A percentile compares a stretch with the other conserved stretches of the same genome.
Evolutionary conservation across 495 filamentous ascomycete genomes (phyloP).

Genomic region (Penicillium bialowiezense): DNA sequence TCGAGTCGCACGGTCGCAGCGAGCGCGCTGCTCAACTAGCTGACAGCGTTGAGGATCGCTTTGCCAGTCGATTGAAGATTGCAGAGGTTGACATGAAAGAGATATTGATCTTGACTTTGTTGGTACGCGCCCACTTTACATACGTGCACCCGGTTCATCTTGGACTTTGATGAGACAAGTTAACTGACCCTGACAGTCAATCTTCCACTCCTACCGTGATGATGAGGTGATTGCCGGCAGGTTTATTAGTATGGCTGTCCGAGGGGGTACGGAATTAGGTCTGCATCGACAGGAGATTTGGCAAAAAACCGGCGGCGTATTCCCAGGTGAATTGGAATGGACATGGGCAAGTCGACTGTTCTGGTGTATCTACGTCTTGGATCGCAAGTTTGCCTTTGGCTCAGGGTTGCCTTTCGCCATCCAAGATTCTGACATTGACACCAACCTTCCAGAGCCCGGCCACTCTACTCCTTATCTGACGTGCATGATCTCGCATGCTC

Average conservation of each 20-base stretch:
- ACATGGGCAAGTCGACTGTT: slow-evolving; percentile 65
- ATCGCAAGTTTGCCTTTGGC: slow-evolving; percentile 77
- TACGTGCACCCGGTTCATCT: too few species aligned
- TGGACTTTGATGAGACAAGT: too few species aligned
- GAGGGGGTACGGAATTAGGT: slow-evolving; percentile 73
- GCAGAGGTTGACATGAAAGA: slow-evolving; percentile 62
- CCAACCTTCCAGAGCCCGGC: slow-evolving; percentile 64
- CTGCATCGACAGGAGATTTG: slow-evolving; percentile 74
- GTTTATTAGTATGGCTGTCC: slow-evolving; percentile 65
- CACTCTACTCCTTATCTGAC: slow-evolving; percentile 36
- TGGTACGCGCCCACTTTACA: slow-evolving; percentile 54
- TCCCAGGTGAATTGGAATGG: slow-evolving; percentile 58
- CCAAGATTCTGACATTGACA: slow-evolving; percentile 79
- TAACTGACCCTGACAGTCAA: slow-evolving; percentile 48
- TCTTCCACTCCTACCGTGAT: slow-evolving; percentile 77
- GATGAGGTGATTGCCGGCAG: slow-evolving; percentile 80
- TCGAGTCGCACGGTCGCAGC: slow-evolving; percentile 73
- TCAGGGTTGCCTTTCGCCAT: slow-evolving; percentile 76
- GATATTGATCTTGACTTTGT: slow-evolving; percentile 66
- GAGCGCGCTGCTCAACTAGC: slow-evolving; percentile 67
- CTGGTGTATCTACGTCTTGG: slow-evolving; percentile 81
- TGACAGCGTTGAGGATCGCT: slow-evolving; percentile 63
- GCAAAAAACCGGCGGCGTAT: slow-evolving; percentile 51
- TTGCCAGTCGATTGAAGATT: slow-evolving; percentile 63
- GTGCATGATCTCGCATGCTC: slow-evolving; percentile 64